A percentile compares a stretch with the other conserved stretches of the same genome.
Evolutionary conservation across 2,329 filamentous ascomycete genomes (phyloP).

Genomic region (Alternaria sp.): DNA sequence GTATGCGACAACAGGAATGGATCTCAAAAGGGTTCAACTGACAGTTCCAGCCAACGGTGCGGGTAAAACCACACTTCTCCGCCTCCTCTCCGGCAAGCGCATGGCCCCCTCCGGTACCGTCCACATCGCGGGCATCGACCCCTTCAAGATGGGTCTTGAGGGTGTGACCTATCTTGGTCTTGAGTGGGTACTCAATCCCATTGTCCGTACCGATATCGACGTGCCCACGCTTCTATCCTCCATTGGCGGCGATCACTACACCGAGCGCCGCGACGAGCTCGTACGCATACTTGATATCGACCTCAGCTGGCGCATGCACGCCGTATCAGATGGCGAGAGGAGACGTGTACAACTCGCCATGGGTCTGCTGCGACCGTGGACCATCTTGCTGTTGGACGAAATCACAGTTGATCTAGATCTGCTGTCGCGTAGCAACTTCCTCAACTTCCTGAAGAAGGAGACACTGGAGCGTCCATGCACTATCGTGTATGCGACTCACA

Average conservation of each 20-base stretch:
- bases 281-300: constrained; percentile 92
- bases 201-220: constrained; percentile 93
- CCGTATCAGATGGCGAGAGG: constrained; percentile 91
- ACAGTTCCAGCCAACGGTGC: constrained; percentile 79
- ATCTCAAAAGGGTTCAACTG: constrained; percentile 18
- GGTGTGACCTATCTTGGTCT: constrained; percentile 97
- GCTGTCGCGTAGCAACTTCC: constrained; percentile 82
- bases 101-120: constrained; percentile 82
- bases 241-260: constrained; percentile 86
- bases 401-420: constrained; percentile 97
- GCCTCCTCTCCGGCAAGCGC: constrained; percentile 92
- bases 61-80: constrained; percentile 95
- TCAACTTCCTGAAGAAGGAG: constrained; percentile 86
- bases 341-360: constrained; percentile 94
- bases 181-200: constrained; percentile 97
- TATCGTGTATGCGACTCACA: constrained; percentile 97
- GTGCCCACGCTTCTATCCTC: constrained; percentile 84
- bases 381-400: constrained; percentile 88
- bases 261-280: constrained; percentile 84
- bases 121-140: constrained; percentile 82
- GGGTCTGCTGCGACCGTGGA: constrained; percentile 92
- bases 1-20: constrained; percentile 50
- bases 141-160: constrained; percentile 88
- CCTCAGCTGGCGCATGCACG: constrained; percentile 91
- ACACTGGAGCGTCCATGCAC: constrained; percentile 84